A percentile compares a stretch with the other conserved stretches of the same genome.
Evolutionary conservation across 2,329 filamentous ascomycete species (phyloP).

Genomic region (Talaromyces islandicus): DNA sequence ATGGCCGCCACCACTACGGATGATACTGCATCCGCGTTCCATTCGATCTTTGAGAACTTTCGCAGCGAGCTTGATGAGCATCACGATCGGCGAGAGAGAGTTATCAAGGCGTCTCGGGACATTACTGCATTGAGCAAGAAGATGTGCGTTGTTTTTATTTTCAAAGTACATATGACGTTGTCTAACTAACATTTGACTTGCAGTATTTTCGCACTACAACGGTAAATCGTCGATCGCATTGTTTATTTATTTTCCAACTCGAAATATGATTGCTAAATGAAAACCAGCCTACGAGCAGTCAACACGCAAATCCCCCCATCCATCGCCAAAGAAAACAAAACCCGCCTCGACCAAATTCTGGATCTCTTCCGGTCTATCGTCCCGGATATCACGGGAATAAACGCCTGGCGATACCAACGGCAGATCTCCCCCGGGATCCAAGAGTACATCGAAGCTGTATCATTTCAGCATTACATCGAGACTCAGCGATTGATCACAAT

Average conservation of each 20-base stretch:
- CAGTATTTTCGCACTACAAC: slow-evolving; percentile 79
- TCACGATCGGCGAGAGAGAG: slow-evolving; percentile 82
- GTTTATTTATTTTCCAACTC: neutral
- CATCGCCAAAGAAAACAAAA: slow-evolving; percentile 64
- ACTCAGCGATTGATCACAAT: slow-evolving; percentile 68
- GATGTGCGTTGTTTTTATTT: slow-evolving; percentile 59
- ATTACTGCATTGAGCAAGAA: slow-evolving; percentile 95
- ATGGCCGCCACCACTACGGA: slow-evolving; percentile 1
- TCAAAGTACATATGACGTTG: neutral
- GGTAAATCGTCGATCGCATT: slow-evolving; percentile 44
- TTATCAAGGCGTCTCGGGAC: slow-evolving; percentile 87
- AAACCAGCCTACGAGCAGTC: slow-evolving; percentile 33
- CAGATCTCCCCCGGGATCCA: slow-evolving; percentile 77
- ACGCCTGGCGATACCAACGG: slow-evolving; percentile 73
- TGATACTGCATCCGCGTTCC: neutral
- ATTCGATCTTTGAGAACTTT: slow-evolving; percentile 75
- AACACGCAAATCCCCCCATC: slow-evolving; percentile 53
- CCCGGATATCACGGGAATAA: slow-evolving; percentile 69
- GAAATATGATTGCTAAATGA: neutral
- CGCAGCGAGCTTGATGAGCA: slow-evolving; percentile 87
- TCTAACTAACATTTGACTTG: neutral
- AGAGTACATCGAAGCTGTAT: slow-evolving; percentile 87
- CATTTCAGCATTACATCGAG: slow-evolving; percentile 81
- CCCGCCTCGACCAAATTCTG: slow-evolving; percentile 65
- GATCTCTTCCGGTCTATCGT: slow-evolving; percentile 62